Base-by-base conservation (phyloP, 768 basidiomycete genomes). In the Pisolithus orientalis region DNA sequence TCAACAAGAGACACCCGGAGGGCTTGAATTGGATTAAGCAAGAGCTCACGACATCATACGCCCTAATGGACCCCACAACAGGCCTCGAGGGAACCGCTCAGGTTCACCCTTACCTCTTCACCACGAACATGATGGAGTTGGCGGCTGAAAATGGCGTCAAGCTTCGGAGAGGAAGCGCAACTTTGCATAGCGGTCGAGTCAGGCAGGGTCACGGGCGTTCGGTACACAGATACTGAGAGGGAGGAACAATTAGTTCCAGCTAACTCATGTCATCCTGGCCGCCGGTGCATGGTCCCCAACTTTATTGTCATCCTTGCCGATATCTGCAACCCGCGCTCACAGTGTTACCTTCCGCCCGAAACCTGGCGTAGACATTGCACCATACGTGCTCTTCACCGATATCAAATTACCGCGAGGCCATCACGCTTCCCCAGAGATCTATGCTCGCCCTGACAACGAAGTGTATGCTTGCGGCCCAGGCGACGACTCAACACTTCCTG, bases 251-350 rank as follows among this genome's bases (percentile, higher is more conserved):
- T 66, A n/a, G 60, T 86, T 16, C 65, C 74, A 0, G 84, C 86
- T n/a, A 14, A 85, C 85, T 9, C 75, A 85, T 51, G 80, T 93
- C 55, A 72, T 95, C 39, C 66, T 96, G 47, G 78, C 84, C 39
- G 88, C 88, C n/a, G 93, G 93, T 25, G 87, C 90, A 14, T 96
- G 93, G 92, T 88, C 90, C 0, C 75, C 88, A 7, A 62, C 62
- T 8, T 64, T 94, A 52, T 48, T 86, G 31, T 72, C 78, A 8
- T 55, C 68, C 17, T 73, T 88, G 28, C 83, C 84, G 14, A 75
- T 89, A 57, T 61, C 71, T n/a, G 77, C 76, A 40, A 82, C 77
- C 6, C 83, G 87, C 49, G 86, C 85, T 0, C 87, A 90, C 65
- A 87, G 85, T 60, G 77, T 90, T 61, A 80, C 80, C 7, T 79